Base-by-base conservation (phyloP, 2,329 filamentous ascomycete genomes). In the Fusarium brevicatenulatum region DNA sequence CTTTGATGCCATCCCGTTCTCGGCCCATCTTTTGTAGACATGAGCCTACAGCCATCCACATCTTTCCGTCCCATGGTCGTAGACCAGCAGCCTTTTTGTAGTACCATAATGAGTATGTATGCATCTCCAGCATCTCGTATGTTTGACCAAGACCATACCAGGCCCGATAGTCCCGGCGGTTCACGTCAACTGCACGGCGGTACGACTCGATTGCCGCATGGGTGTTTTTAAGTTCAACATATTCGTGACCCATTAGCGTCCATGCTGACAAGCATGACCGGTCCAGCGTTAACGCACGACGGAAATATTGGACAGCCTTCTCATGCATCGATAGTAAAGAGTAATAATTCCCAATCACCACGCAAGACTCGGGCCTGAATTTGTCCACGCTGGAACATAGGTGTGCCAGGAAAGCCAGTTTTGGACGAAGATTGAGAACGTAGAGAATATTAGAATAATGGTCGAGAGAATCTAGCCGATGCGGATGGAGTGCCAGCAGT, bases 181-280 rank as follows among this genome's bases (percentile, higher is more conserved):
- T 98, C 75, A 96, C 94, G 78, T 99, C 96, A 3, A 99, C 95
- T 3, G 96, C 96, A 46, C 96, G 92, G 4, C 96, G 91, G 79
- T 99, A 99, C 3, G 94, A 97, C 81, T 99, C 96, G 70, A 99
- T 98, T 13, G 96, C 96, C 0, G 96, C 95, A 78, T 99, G 96
- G 0, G 95, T 98, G 80, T 99, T 99, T 80, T 98, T 99, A 83
- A 99, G 91, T 82, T 99, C 96, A 60, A 98, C 95, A 77, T 98
- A 99, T 81, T 99, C 96, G 81, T 99, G 96, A 2, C 96, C 96
- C 95, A 99, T 98, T 2, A 99, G 86, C 0, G 96, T 99, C 96
- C 96, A 99, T 4, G 96, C 96, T 1, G 95, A 97, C 21, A 98
- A 88, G 80, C 96, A 99, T 32, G 91, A 92, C 15, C 95, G 91